phyloP scores from a whole-genome alignment of 2,329 filamentous ascomycete species.

The Xylariaceae sp. region DNA sequence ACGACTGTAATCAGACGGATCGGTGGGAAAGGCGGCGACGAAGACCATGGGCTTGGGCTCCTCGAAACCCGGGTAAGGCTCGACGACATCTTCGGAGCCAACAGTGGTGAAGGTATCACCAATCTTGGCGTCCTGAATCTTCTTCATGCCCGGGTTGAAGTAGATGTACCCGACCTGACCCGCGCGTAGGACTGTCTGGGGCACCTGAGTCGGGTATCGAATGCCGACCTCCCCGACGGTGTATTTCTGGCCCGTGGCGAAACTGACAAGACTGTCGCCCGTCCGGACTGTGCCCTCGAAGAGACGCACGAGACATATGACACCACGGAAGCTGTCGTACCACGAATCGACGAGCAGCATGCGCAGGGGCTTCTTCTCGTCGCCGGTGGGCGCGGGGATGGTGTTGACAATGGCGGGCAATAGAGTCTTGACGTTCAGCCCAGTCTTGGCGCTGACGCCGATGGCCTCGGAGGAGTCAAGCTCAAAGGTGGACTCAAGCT shows the following conservation, averaged over 20 bases:
- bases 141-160: conserved; percentile 99
- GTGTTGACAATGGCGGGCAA: conserved; percentile 81
- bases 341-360: conserved; percentile 93
- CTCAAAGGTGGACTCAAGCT: conserved; percentile 85
- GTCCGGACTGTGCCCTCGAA: conserved; percentile 83
- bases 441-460: conserved; percentile 87
- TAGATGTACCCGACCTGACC: conserved; percentile 95
- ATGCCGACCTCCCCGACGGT: conserved; percentile 95
- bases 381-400: conserved; percentile 76
- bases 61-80: conserved; percentile 86
- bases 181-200: conserved; percentile 75
- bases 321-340: conserved; percentile 95
- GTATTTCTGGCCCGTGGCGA: conserved; percentile 86
- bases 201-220: conserved; percentile 84
- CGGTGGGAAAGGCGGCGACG: conserved; percentile 90
- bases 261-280: conserved; percentile 81
- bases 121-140: conserved; percentile 89
- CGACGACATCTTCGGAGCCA: conserved; percentile 69
- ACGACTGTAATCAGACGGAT: conserved; percentile 80
- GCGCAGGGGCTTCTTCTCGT: conserved; percentile 67
- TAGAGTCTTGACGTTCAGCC: conserved; percentile 77
- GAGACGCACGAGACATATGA: conserved; percentile 83
- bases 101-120: conserved; percentile 90
- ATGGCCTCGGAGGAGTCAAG: conserved; percentile 69
- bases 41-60: conserved; percentile 99